Percentiles rank a stretch among this genome's conserved stretches.
Conservation (phyloP, 2,329 filamentous ascomycete genomes). For the Sporothrix inflata region DNA sequence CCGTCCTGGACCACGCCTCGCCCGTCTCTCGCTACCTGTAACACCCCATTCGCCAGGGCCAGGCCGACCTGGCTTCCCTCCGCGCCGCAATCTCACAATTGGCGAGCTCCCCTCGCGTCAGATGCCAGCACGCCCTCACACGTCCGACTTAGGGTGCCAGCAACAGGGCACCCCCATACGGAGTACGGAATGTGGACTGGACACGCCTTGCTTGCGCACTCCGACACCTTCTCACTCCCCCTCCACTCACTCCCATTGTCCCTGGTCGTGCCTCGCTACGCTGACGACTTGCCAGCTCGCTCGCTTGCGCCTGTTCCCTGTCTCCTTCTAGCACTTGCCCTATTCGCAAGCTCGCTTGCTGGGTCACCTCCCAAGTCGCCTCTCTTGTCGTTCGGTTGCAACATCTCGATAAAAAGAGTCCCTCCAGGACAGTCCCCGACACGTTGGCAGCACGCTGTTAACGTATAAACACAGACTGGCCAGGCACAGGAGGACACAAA, state of each 20-base stretch:
- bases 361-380: background rate
- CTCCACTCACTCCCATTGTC: background rate
- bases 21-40: slow-evolving; percentile 34
- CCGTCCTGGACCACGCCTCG: slow-evolving; percentile 17
- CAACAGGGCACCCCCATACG: background rate
- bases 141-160: background rate
- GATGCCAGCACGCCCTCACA: background rate
- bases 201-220: background rate
- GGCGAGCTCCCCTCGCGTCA: slow-evolving; percentile 17
- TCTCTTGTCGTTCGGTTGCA: background rate
- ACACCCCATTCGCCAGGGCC: slow-evolving; percentile 35
- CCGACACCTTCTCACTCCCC: background rate
- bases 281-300: background rate
- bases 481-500: background rate
- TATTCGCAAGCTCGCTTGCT: slow-evolving; percentile 14
- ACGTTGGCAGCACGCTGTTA: background rate
- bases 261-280: background rate
- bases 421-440: background rate
- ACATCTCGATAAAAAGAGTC: background rate
- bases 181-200: background rate
- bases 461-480: background rate
- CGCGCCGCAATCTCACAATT: slow-evolving; percentile 26
- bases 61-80: background rate
- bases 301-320: background rate
- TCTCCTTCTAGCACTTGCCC: background rate